phyloP scores from a whole-genome alignment of 768 basidiomycete species.

The Suillus hirtellus region DNA sequence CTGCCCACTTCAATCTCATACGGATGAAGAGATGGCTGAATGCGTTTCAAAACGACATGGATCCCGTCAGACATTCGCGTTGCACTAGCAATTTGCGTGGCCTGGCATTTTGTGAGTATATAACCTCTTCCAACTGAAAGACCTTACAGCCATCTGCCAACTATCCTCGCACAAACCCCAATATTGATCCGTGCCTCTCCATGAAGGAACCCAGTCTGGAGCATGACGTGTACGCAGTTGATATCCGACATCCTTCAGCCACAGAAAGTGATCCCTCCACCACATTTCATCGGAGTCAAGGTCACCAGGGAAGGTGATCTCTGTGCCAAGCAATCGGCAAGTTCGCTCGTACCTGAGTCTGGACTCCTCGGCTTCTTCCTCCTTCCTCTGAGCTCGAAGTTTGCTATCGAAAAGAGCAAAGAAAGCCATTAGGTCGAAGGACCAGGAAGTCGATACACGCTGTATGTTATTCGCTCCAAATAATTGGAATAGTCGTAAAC shows the following conservation, averaged over 20 bases:
- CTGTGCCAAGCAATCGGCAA: background rate
- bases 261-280: constrained; percentile 26
- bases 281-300: background rate
- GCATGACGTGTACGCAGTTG: constrained; percentile 28
- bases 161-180: background rate
- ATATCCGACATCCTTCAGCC: constrained; percentile 34
- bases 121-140: constrained; percentile 22
- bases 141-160: constrained; percentile 16
- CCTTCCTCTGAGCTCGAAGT: background rate
- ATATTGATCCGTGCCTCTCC: constrained; percentile 19
- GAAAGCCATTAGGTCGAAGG: background rate
- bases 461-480: background rate
- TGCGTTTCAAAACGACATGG: constrained; percentile 31
- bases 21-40: constrained; percentile 14
- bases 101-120: constrained; percentile 14
- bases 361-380: background rate
- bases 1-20: constrained; percentile 19
- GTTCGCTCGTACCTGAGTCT: background rate
- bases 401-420: background rate
- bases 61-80: constrained; percentile 23
- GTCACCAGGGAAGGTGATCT: background rate
- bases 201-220: constrained; percentile 39
- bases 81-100: constrained; percentile 23
- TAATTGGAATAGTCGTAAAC: background rate
- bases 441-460: no score